Evolutionary conservation across 805 yeast species (phyloP), one percentile per base, ranked within the genome.

Genomic region (Yamadazyma akitaensis): DNA sequence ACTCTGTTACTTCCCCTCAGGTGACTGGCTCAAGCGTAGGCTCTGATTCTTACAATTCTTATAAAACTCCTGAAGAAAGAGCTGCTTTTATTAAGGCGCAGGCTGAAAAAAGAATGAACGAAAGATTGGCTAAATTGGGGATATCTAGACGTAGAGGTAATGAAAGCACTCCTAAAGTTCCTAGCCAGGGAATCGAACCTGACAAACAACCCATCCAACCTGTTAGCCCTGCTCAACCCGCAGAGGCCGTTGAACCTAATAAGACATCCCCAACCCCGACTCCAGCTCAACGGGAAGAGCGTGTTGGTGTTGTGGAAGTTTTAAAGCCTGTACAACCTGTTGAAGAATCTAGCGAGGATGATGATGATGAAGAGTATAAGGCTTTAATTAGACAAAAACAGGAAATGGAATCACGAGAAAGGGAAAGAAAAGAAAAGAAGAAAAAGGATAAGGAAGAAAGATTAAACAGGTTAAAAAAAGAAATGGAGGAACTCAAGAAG

Each of bases 71-170:
- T 1, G 85, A 80, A 48, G 91, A 86, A 39, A 73, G 95, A 50
- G 79, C 94, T 5, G 85, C 88, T n/a, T 77, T 80, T 57, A 81
- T 88, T 44, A 89, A 88, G 62, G 92, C 89, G 14, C 92, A 87
- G 58, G 77, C 78, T 1, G 82, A 83, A 57, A 70, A 70, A 64
- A 79, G 87, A 64, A 89, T 90, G 97, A 83, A 82, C 50, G 96
- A 87, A 57, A 75, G 89, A 56, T 73, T 89, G 57, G 96, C 95
- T 2, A 85, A 83, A 51, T 73, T 89, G 47, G 96, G 96, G 2
- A 77, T 88, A 49, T 67, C 74, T 18, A 70, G 81, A 59, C 65
- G 68, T 47, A 61, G 59, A 50, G 51, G 55, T 11, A 34, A 12
- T 16, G 43, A 43, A 35, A 26, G 36, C n/a, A 9, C n/a, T 8